phyloP scores from a whole-genome alignment of 352 stramenopile genomes.

The Globisporangium paroecandrum region DNA sequence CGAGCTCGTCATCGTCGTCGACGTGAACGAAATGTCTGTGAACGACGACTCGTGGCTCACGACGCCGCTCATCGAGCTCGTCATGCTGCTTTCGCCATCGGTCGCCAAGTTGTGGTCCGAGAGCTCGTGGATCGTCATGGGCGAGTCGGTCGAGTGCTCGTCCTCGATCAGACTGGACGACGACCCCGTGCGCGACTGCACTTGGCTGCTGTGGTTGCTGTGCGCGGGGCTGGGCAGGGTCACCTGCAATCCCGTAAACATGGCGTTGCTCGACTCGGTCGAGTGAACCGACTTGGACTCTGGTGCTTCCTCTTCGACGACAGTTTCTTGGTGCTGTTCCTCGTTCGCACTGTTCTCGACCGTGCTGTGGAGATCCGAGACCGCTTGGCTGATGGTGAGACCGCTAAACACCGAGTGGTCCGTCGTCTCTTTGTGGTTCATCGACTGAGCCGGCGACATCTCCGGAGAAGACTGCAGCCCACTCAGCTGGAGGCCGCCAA shows the following conservation, averaged over 20 bases:
- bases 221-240: slow-evolving; percentile 6
- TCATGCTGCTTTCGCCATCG: slow-evolving; percentile 14
- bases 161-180: slow-evolving; percentile 19
- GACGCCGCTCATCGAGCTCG: slow-evolving; percentile 5
- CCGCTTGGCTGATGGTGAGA: slow-evolving; percentile 4
- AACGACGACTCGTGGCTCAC: slow-evolving; percentile 19
- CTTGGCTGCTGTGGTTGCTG: slow-evolving; percentile 2
- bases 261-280: slow-evolving; percentile 4
- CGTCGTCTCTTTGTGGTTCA: slow-evolving; percentile 2
- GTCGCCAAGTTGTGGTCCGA: slow-evolving; percentile 25
- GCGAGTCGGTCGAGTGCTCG: slow-evolving; percentile 23
- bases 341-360: not conserved
- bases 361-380: not conserved
- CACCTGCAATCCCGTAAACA: slow-evolving; percentile 16
- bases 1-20: slow-evolving; percentile 6
- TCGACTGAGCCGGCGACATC: slow-evolving; percentile 6
- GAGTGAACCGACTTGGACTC: slow-evolving; percentile 11
- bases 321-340: not conserved
- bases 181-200: slow-evolving; percentile 16
- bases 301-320: not conserved
- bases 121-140: slow-evolving; percentile 57
- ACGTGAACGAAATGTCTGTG: slow-evolving; percentile 20
- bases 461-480: slow-evolving; percentile 8
- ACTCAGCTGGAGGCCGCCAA: slow-evolving; percentile 46
- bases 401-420: slow-evolving; percentile 16